Conservation (phyloP, 805 yeast species). For the Hanseniaspora singularis region DNA sequence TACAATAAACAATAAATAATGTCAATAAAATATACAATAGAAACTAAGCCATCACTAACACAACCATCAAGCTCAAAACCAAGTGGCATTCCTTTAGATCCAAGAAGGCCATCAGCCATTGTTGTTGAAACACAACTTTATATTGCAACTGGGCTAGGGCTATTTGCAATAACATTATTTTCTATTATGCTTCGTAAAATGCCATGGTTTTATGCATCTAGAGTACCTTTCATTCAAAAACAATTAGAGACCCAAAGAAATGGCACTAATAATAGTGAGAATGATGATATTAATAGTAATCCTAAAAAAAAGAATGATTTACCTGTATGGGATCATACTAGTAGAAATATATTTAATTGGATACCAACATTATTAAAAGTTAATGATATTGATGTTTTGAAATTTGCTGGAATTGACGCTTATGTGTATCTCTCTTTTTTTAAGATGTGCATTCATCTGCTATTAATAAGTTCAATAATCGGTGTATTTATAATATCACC, state of each 20-base stretch:
- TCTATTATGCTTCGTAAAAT: conserved; percentile 58
- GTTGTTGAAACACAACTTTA: conserved; percentile 68
- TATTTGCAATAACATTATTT: conserved; percentile 54
- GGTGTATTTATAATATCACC: conserved; percentile 75
- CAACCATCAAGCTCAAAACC: no score
- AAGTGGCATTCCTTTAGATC: conserved; percentile 25
- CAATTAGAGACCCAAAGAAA: conserved; percentile 16
- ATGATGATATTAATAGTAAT: background rate
- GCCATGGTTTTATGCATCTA: conserved; percentile 77
- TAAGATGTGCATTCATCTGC: conserved; percentile 67
- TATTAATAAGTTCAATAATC: conserved; percentile 52
- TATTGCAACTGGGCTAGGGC: conserved; percentile 58
- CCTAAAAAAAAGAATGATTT: background rate
- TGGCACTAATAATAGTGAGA: background rate
- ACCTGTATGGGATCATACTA: conserved; percentile 8
- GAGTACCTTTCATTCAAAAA: conserved; percentile 29
- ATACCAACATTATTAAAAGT: conserved; percentile 51
- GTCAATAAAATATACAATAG: no score
- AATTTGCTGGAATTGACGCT: conserved; percentile 89
- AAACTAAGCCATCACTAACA: no score
- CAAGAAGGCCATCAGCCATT: conserved; percentile 33
- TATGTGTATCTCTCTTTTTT: conserved; percentile 84
- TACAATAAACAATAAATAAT: no score
- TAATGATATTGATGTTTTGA: conserved; percentile 64
- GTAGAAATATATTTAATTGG: conserved; percentile 56